phyloP scores from a whole-genome alignment of 2,329 filamentous ascomycete species.

The Alternaria novae-zelandiae region DNA sequence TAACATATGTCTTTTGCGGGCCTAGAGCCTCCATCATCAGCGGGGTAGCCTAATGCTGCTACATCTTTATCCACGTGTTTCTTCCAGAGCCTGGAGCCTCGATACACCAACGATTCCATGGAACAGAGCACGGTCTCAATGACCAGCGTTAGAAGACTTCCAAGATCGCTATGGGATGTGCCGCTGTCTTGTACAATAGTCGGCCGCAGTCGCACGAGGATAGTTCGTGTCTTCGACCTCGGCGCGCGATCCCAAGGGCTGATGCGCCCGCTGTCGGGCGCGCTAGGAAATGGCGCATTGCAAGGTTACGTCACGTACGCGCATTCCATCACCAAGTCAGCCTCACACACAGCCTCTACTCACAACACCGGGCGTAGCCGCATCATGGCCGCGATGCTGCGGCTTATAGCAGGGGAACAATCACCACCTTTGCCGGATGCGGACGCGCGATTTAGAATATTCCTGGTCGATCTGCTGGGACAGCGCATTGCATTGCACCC shows the following conservation, averaged over 20 bases:
- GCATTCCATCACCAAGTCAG: not conserved
- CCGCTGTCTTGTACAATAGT: not conserved
- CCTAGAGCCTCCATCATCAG: not conserved
- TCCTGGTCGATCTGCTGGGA: not conserved
- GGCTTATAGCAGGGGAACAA: not conserved
- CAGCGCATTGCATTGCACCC: not conserved
- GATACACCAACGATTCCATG: not conserved
- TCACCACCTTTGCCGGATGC: not conserved
- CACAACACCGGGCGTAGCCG: slow-evolving; percentile 1
- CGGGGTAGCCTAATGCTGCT: not conserved
- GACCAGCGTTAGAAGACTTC: not conserved
- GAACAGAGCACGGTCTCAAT: not conserved
- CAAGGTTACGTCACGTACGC: slow-evolving; percentile 2
- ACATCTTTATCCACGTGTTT: not conserved
- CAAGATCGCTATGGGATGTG: not conserved
- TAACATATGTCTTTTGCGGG: not conserved
- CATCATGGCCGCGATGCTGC: not conserved
- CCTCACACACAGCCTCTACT: not conserved
- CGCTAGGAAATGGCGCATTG: not conserved
- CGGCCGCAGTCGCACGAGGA: not conserved
- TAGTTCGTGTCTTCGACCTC: not conserved
- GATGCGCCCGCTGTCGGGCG: not conserved
- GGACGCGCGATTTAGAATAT: not conserved
- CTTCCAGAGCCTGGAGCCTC: not conserved
- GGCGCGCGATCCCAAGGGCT: not conserved